phyloP scores from a whole-genome alignment of 2,329 filamentous ascomycete species.

The Hypoxylon sp. region DNA sequence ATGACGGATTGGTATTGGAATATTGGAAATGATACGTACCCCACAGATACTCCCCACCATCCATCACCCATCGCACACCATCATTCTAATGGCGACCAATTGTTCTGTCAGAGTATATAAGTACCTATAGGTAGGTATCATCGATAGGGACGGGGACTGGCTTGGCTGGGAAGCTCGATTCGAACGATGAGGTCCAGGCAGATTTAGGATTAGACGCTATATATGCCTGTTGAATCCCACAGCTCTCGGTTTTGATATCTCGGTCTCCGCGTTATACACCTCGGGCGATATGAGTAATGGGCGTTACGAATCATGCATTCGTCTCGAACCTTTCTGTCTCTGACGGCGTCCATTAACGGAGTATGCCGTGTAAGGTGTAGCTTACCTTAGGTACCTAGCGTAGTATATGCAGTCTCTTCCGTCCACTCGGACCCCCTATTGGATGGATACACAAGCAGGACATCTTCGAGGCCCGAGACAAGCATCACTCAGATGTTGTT shows the following conservation, averaged over 20 bases:
- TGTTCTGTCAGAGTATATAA: neutral
- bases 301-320: conserved; percentile 15
- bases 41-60: neutral
- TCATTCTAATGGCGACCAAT: conserved; percentile 2
- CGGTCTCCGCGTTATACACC: conserved; percentile 29
- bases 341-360: neutral
- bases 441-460: neutral
- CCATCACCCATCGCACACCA: neutral
- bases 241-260: conserved; percentile 20
- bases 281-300: conserved; percentile 4
- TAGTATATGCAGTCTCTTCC: conserved; percentile 2
- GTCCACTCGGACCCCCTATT: neutral
- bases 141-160: neutral
- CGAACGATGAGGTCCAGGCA: conserved; percentile 6
- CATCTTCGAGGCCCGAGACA: conserved; percentile 5
- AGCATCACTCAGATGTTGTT: conserved; percentile 12
- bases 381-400: neutral
- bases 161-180: conserved; percentile 1
- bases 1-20: too few species aligned
- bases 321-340: neutral
- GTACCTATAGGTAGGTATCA: too few species aligned
- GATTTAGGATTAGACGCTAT: conserved; percentile 34
- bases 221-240: conserved; percentile 35
- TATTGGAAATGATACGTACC: neutral
- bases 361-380: neutral